Evolutionary conservation across 2,329 filamentous ascomycete genomes (phyloP).

Genomic region (Ilyonectria sp.): DNA sequence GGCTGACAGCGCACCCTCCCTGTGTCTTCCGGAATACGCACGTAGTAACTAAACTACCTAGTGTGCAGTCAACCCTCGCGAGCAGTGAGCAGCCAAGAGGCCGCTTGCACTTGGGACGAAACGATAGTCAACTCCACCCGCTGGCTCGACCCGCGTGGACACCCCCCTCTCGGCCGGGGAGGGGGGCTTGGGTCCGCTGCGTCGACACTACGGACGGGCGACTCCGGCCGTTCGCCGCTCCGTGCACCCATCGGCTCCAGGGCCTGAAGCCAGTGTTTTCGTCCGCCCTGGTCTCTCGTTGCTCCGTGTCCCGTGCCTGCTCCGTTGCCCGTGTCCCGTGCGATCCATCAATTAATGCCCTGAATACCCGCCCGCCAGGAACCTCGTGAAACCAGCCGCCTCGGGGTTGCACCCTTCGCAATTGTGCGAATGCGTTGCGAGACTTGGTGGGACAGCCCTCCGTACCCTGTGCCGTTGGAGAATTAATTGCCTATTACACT

Average conservation of each 20-base stretch:
- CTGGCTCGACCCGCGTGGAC: neutral
- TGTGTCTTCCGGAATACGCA: neutral
- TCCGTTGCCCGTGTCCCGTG: neutral
- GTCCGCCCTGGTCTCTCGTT: neutral
- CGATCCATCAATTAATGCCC: neutral
- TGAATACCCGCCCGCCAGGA: neutral
- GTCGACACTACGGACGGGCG: neutral
- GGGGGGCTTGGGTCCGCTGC: constrained; percentile 9
- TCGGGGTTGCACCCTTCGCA: constrained; percentile 11
- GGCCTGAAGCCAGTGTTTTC: neutral
- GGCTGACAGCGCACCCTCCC: neutral
- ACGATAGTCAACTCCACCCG: neutral
- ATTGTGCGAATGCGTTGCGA: constrained; percentile 6
- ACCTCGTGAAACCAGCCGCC: neutral
- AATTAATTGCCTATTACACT: neutral
- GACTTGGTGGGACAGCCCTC: constrained; percentile 2
- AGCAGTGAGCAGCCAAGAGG: neutral
- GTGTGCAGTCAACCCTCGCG: neutral
- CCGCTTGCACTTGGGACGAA: neutral
- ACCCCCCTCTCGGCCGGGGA: constrained; percentile 12
- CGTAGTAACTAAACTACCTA: neutral
- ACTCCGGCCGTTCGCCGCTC: constrained; percentile 16
- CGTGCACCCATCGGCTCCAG: constrained; percentile 15
- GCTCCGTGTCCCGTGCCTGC: neutral
- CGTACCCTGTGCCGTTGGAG: constrained; percentile 19